Conservation (phyloP, 306 rosid genomes). For the Oemleria cerasiformis region DNA sequence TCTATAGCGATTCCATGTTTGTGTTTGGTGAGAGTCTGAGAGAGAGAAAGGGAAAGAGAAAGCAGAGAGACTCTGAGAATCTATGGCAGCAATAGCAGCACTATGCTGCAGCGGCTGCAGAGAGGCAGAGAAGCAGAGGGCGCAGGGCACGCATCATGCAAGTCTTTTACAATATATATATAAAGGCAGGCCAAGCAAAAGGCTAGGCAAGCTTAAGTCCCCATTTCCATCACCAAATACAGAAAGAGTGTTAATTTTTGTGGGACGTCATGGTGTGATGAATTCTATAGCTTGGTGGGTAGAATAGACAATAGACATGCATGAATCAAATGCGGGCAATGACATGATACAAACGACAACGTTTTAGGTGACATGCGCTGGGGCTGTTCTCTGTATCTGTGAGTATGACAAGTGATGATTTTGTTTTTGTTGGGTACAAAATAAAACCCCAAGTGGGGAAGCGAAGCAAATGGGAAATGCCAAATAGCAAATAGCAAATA, state of each 20-base stretch:
- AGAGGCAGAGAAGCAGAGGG: constrained; percentile 13
- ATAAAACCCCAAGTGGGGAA: constrained; percentile 21
- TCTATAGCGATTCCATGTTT: constrained; percentile 35
- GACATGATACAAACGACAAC: neutral
- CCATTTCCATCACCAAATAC: constrained; percentile 28
- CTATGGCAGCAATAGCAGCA: constrained; percentile 18
- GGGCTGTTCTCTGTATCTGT: neutral
- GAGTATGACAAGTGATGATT: constrained; percentile 5
- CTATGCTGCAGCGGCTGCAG: constrained; percentile 1
- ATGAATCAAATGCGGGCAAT: neutral
- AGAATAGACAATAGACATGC: too few species aligned
- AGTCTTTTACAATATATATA: constrained; percentile 21
- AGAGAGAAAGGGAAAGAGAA: neutral
- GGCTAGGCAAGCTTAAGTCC: constrained; percentile 34
- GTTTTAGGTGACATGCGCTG: neutral
- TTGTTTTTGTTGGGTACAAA: neutral
- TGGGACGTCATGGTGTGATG: constrained; percentile 12
- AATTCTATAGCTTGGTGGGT: neutral
- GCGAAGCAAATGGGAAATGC: neutral
- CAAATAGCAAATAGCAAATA: constrained; percentile 15
- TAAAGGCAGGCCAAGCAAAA: constrained; percentile 37
- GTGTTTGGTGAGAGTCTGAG: constrained; percentile 23
- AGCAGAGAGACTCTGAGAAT: constrained; percentile 19
- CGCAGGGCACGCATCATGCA: neutral
- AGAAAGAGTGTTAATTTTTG: constrained; percentile 16